Base-by-base conservation (phyloP, 345 rosid species). In the Hypericum perforatum region DNA sequence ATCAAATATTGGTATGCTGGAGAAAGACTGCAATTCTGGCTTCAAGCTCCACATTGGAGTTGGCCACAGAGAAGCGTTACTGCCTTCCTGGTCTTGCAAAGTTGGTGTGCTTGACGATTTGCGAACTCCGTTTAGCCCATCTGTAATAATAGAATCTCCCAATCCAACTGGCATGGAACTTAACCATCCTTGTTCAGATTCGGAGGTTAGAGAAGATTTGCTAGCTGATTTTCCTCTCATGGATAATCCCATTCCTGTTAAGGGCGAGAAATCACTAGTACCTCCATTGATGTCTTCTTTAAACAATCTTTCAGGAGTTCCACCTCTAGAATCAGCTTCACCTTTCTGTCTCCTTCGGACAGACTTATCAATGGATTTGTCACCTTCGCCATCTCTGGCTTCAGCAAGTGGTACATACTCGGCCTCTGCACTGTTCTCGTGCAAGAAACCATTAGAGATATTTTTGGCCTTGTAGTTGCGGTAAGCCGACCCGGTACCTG, bases 21-120 rank as follows among this genome's bases (percentile, higher is more conserved):
- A 6, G 22, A 7, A n/a, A 46, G 32, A 22, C 58, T 78, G 88
- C 53, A 84, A 62, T 52, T 86, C 95, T 7, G 80, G 66, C 62
- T 71, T 86, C 72, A 84, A 55, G 39, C 62, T 76, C 91, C 94
- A 67, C 22, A 65, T 85, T 5, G 90, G 57, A 11, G 81, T 58
- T 29, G 78, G 64, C 90, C 90, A 68, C 16, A 75, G 36, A 32
- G 80, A 65, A 15, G 72, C 32, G 32, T 58, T 55, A 49, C 62
- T 65, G 39, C 52, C 60, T 3, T 73, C 82, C 45, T 69, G 70
- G 47, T 88, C 90, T 54, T 76, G 89, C 57, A 92, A 70, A 61
- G 75, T 78, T 5, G 96, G 71, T 12, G 88, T 77, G 69, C 98
- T 88, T 54, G 82, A 73, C 8, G 91, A 92, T 65, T 83, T 92